These are phyloP conservation scores for Gomphus bonarii DNA, from an alignment of 1,284 basidiomycete species.

Conservation along the genomic window DNA sequence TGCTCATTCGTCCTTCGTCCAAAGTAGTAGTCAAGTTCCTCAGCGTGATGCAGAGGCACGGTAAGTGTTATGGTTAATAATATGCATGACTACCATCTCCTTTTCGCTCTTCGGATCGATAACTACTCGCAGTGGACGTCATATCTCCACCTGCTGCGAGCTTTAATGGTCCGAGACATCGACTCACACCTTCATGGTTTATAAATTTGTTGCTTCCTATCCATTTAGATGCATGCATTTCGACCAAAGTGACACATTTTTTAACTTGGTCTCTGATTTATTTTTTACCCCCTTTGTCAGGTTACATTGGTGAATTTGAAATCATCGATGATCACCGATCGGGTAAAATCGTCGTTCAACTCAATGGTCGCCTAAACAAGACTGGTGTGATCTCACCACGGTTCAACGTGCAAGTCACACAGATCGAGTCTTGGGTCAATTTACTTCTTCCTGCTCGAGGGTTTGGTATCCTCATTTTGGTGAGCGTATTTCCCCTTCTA, in stretches of 20 bases:
- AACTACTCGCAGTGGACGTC: conserved; percentile 58
- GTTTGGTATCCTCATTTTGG: conserved; percentile 93
- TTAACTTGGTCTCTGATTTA: conserved; percentile 14
- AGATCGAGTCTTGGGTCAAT: conserved; percentile 95
- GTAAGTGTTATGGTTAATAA: conserved; percentile 38
- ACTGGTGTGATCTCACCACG: conserved; percentile 97
- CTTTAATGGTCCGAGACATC: conserved; percentile 66
- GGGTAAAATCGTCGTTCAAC: conserved; percentile 97
- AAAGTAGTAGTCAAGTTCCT: conserved; percentile 97
- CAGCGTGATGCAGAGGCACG: conserved; percentile 95
- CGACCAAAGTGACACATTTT: conserved; percentile 51
- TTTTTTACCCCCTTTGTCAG: too few species aligned
- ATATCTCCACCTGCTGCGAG: conserved; percentile 45
- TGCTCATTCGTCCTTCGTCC: conserved; percentile 88
- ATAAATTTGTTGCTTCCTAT: conserved; percentile 30
- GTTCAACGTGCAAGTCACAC: conserved; percentile 90
- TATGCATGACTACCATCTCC: background rate
- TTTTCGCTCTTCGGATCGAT: conserved; percentile 40
- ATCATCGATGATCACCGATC: conserved; percentile 99
- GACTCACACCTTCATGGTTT: conserved; percentile 27
- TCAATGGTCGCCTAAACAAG: conserved; percentile 99
- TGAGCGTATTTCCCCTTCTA: conserved; percentile 25
- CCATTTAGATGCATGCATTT: conserved; percentile 29
- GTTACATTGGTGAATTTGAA: conserved; percentile 99
- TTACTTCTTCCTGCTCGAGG: conserved; percentile 88